Evolutionary conservation across 441 rosid genomes (phyloP), one percentile per base, ranked within the genome.

Genomic region (Brassica balearica): DNA sequence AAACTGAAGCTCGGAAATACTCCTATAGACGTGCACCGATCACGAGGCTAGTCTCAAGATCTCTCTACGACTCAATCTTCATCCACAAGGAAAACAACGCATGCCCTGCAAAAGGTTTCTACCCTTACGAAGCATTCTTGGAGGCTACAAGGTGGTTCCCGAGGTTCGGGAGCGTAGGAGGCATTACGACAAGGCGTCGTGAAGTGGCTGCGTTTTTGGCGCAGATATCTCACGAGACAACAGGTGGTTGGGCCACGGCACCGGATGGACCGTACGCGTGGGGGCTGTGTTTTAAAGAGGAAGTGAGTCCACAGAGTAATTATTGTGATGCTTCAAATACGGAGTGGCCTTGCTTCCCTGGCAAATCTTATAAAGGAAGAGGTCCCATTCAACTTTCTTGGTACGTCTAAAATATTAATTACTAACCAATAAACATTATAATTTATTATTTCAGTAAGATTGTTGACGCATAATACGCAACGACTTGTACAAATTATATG

Each of bases 121-220:
- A 88, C 76, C 81, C 80, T 3, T 88, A 87, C 17, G 87, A 86
- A 6, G 86, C 92, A 59, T 90, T 86, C 71, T 75, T 86, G 1
- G 76, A 77, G 1, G 90, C 92, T 0, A 85, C 92, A 0, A 79
- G 77, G 55, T 32, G 81, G 12, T 86, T 81, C 59, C 86, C 83
- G 0, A 82, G 65, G 0, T 90, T 88, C 36, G 94, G 72, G 9
- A 77, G 82, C 3, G 84, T 82, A 2, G 94, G 90, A 0, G 73
- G 79, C 62, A 11, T 7, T 34, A 81, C 65, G 15, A 83, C 86
- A 1, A 76, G 82, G 8, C 79, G 75, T 58, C 83, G 82, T 11
- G 91, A 89, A 66, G 73, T 88, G 12, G 90, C 88, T 58, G 93
- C 93, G 15, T 89, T 89, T 68, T 82, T 89, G 36, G 90, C 80